Evolutionary conservation across 106 monocot species (phyloP), one percentile per base, ranked within the genome.

Genomic region (Gastrodia elata): DNA sequence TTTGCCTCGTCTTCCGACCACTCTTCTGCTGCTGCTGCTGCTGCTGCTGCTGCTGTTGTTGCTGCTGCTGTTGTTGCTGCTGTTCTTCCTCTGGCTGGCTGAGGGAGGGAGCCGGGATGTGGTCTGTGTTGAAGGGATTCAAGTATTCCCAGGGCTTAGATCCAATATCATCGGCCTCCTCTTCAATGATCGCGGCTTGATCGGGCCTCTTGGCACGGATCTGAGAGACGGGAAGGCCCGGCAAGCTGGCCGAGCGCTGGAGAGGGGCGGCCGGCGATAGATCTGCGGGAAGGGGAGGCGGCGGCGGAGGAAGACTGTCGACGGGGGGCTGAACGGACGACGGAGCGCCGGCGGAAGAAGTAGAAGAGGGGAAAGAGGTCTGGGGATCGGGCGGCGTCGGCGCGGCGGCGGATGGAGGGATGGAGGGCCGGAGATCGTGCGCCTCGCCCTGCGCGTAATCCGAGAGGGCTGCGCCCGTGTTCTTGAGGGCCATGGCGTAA

Each of bases 401-500:
- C 27, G 78, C 42, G 0, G 22, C 3, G 49, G 73, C 30, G 9
- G 82, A 5, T 33, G 77, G 4, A 25, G 82, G 52, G 65, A 71
- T 46, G 44, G 75, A 27, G 43, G 49, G 59, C 56, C 38, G 34
- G 55, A 46, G 68, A 20, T 32, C 72, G 15, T 69, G 69, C 11
- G 26, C 18, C 61, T 88, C 91, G 25, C 79, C 82, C 42, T 86
- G 87, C 5, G 74, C 88, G 76, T 83, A 95, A 74, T 91, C 89
- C 58, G 76, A 77, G 67, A 91, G 84, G 33, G 94, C 91, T 58
- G 94, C 77, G 73, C 94, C 94, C 30, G 91, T 89, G 80, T 95
- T 76, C 74, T 82, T 86, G 38, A 95, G 80, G 27, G 89, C 43
- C 42, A 85, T 42, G 32, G 82, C 76, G 75, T 91, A 95, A 43